Evolutionary conservation across 2,329 filamentous ascomycete species (phyloP).

Genomic region (Elsinoe ampelina): DNA sequence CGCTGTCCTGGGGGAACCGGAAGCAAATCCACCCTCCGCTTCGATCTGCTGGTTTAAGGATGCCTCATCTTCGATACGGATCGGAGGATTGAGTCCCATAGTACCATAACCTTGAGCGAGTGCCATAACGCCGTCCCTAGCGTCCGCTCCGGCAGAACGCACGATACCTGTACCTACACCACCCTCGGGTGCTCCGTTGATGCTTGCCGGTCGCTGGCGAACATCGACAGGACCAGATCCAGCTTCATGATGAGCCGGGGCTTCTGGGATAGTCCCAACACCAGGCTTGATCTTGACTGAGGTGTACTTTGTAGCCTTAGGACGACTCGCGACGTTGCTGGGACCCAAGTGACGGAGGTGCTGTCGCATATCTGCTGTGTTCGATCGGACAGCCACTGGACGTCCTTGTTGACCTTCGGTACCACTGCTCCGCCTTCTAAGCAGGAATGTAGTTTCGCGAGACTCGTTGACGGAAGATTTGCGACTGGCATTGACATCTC

Average conservation of each 20-base stretch:
- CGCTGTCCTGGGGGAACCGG: slow-evolving; percentile 14
- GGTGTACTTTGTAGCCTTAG: slow-evolving; percentile 51
- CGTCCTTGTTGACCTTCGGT: slow-evolving; percentile 23
- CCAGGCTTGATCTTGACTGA: slow-evolving; percentile 58
- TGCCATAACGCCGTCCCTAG: slow-evolving; percentile 57
- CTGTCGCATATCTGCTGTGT: slow-evolving; percentile 47
- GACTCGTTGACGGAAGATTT: slow-evolving; percentile 29
- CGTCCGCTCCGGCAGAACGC: slow-evolving; percentile 45
- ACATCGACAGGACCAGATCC: not conserved
- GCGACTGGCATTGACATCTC: slow-evolving; percentile 13
- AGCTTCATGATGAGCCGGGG: slow-evolving; percentile 10
- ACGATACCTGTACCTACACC: slow-evolving; percentile 48
- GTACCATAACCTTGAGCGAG: slow-evolving; percentile 40
- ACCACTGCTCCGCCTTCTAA: slow-evolving; percentile 38
- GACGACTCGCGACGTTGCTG: slow-evolving; percentile 52
- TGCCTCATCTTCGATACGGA: not conserved
- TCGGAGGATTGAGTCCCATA: slow-evolving; percentile 22
- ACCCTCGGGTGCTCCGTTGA: slow-evolving; percentile 34
- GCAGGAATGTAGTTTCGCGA: slow-evolving; percentile 31
- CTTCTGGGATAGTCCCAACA: slow-evolving; percentile 35
- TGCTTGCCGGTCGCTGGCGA: slow-evolving; percentile 5
- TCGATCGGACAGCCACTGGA: slow-evolving; percentile 37
- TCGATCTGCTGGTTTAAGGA: slow-evolving; percentile 7
- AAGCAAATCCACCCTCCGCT: slow-evolving; percentile 10
- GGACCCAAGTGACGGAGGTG: slow-evolving; percentile 56